Conservation (phyloP, 805 yeast genomes). For the Candida xiaguanensis region DNA sequence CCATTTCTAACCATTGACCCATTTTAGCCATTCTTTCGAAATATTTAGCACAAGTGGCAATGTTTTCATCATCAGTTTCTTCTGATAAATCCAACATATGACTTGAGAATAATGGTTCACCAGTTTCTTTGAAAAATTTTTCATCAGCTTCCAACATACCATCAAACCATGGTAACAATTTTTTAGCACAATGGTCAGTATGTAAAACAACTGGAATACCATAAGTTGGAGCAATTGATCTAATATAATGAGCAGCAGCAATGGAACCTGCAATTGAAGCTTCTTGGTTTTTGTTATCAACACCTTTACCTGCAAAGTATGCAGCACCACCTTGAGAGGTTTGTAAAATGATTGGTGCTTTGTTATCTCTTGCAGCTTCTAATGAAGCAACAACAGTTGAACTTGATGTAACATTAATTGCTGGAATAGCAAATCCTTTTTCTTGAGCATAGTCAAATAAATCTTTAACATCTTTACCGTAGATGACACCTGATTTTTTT, state of each 20-base stretch:
- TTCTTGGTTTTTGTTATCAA: constrained; percentile 84
- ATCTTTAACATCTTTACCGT: constrained; percentile 91
- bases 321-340: constrained; percentile 99
- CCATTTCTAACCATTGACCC: constrained; percentile 99
- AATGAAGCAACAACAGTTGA: constrained; percentile 71
- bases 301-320: constrained; percentile 99
- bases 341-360: constrained; percentile 93
- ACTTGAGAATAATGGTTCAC: constrained; percentile 96
- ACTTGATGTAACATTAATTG: constrained; percentile 96
- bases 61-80: constrained; percentile 95
- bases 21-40: constrained; percentile 90
- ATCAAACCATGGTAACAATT: constrained; percentile 96
- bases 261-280: constrained; percentile 93
- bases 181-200: constrained; percentile 98
- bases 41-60: constrained; percentile 89
- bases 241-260: constrained; percentile 97
- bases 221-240: constrained; percentile 93
- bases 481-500: constrained; percentile 93
- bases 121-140: constrained; percentile 79
- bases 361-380: constrained; percentile 47
- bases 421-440: constrained; percentile 95
- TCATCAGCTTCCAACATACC: constrained; percentile 98
- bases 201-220: constrained; percentile 96
- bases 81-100: constrained; percentile 98
- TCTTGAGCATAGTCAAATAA: constrained; percentile 91